phyloP scores from a whole-genome alignment of 192 early-diverging fungal species.

The Backusella tarrabulga region DNA sequence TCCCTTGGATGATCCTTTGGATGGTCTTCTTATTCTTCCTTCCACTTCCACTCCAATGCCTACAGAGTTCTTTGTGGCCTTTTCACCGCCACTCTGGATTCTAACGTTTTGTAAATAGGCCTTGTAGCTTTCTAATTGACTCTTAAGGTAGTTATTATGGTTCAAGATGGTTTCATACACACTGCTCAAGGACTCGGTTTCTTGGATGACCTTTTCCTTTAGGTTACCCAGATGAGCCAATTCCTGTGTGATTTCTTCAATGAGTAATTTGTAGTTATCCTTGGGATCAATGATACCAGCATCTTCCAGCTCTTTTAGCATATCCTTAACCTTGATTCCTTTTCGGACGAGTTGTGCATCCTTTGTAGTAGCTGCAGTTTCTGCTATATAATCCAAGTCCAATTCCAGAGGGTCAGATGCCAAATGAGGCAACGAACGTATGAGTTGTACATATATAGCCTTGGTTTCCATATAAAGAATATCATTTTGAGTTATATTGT shows the following conservation, averaged over 20 bases:
- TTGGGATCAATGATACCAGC: constrained; percentile 67
- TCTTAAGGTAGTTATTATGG: constrained; percentile 88
- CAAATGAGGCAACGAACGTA: constrained; percentile 83
- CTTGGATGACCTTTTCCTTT: constrained; percentile 83
- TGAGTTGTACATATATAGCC: constrained; percentile 90
- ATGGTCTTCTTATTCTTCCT: constrained; percentile 42
- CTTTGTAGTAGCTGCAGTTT: constrained; percentile 84
- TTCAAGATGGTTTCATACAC: constrained; percentile 93
- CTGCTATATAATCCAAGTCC: constrained; percentile 71
- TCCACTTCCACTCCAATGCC: constrained; percentile 64
- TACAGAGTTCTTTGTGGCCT: constrained; percentile 44
- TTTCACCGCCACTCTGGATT: constrained; percentile 56
- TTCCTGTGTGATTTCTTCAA: constrained; percentile 91
- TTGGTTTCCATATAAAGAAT: constrained; percentile 97
- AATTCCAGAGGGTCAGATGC: constrained; percentile 56
- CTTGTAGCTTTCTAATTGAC: constrained; percentile 93
- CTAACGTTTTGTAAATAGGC: constrained; percentile 94
- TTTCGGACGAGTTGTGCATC: constrained; percentile 89
- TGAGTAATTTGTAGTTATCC: constrained; percentile 80
- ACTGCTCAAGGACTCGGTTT: constrained; percentile 73
- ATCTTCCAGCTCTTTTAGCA: constrained; percentile 85
- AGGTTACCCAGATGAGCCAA: constrained; percentile 88
- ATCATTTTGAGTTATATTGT: constrained; percentile 88
- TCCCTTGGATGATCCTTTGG: constrained; percentile 41
- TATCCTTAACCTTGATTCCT: constrained; percentile 94